Base-by-base conservation (phyloP, 495 filamentous ascomycete species). In the Cudoniella acicularis region DNA sequence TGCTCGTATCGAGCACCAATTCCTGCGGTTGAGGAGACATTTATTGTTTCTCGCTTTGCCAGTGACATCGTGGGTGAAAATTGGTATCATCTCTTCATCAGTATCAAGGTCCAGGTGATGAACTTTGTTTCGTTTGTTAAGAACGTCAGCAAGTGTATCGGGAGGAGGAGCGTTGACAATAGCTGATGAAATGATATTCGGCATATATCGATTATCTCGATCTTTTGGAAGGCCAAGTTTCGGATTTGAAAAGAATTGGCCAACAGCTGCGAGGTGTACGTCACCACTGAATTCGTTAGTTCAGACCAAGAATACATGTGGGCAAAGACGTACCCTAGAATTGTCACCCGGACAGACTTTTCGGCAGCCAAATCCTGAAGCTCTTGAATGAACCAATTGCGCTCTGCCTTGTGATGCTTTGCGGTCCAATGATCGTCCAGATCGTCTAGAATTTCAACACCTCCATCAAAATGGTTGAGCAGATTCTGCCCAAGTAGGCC, bases 391-490 rank as follows among this genome's bases (percentile, higher is more conserved):
- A 97, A 81, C 75, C 87, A 88, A 62, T 85, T 88, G 26, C 94
- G 83, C 73, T 98, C 94, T 10, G 76, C 71, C 68, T 98, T 98
- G 72, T 96, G 91, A 66, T 91, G 87, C 65, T 90, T 95, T 20
- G 94, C 92, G 2, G 94, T 96, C 94, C 94, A 98, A 67, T 98
- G 93, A 70, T 98, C 94, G 63, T 92, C 88, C 10, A 95, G 76
- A 68, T 95, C 90, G 72, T 98, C 94, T 24, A 96, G 79, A 16
- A 98, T 89, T 72, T 97, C 95, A 4, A 96, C 89, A 45, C 90
- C 92, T 53, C 90, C 92, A 66, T 96, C 92, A 66, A 95, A 90
- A 55, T 85, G 88, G 71, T 96, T 97, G 17, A 96, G 75, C 49
- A 97, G 80, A 6, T 84, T 72, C 54, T 67, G 81, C 25, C 91